Percentiles rank a stretch among this genome's conserved stretches.
Evolutionary conservation across 768 basidiomycete species (phyloP).

Genomic region (Boletus vermiculosoides): DNA sequence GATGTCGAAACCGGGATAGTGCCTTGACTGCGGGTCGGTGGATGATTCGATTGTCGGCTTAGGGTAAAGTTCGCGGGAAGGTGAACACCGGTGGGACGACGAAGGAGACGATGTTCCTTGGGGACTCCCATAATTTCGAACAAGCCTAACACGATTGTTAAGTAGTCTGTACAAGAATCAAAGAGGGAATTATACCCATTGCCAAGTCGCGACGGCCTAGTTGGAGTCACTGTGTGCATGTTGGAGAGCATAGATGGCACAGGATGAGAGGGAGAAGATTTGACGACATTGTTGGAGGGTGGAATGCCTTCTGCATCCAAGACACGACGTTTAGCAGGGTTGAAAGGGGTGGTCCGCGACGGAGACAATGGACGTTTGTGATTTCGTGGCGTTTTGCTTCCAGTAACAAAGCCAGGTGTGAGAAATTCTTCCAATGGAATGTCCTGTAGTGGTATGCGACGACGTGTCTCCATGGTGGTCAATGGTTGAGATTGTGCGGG

Average conservation of each 20-base stretch:
- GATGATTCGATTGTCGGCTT: slow-evolving; percentile 39
- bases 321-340: slow-evolving; percentile 69
- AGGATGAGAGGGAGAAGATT: slow-evolving; percentile 20
- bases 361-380: slow-evolving; percentile 68
- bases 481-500: slow-evolving; percentile 6
- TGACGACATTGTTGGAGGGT: slow-evolving; percentile 25
- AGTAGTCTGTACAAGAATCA: slow-evolving; percentile 35
- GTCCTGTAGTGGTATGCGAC: slow-evolving; percentile 55
- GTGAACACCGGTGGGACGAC: slow-evolving; percentile 15
- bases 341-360: slow-evolving; percentile 45
- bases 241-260: slow-evolving; percentile 33
- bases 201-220: slow-evolving; percentile 33
- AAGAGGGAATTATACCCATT: slow-evolving; percentile 29
- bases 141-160: slow-evolving; percentile 26
- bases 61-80: slow-evolving; percentile 21
- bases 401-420: slow-evolving; percentile 28
- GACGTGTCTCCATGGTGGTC: slow-evolving; percentile 26
- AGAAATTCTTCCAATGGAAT: slow-evolving; percentile 59
- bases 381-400: slow-evolving; percentile 29
- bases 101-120: slow-evolving; percentile 12
- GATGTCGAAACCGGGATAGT: slow-evolving; percentile 67
- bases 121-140: slow-evolving; percentile 7
- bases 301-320: slow-evolving; percentile 53
- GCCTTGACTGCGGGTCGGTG: slow-evolving; percentile 52
- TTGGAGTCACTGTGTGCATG: slow-evolving; percentile 27